Percentiles rank a stretch among this genome's conserved stretches.
Conservation (phyloP, 345 rosid species). For the Eucalyptus melliodora region DNA sequence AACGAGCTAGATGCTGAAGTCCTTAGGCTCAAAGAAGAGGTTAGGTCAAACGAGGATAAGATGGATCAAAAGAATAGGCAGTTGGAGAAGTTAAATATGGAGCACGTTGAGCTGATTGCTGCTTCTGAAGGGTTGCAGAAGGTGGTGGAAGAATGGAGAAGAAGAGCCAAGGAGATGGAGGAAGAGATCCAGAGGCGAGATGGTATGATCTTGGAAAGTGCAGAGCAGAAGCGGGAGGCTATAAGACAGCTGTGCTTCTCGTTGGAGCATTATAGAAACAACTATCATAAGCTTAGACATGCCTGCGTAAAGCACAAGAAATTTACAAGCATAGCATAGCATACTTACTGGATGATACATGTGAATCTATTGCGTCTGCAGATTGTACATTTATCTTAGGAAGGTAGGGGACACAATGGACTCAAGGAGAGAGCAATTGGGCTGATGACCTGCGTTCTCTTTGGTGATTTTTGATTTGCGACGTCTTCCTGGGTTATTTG, state of each 20-base stretch:
- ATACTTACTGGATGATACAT: neutral
- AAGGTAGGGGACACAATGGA: neutral
- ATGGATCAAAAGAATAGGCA: conserved; percentile 35
- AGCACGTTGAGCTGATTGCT: conserved; percentile 28
- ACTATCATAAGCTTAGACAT: conserved; percentile 30
- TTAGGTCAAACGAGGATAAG: conserved; percentile 15
- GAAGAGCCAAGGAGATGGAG: conserved; percentile 23
- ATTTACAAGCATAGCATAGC: neutral
- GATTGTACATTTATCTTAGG: neutral
- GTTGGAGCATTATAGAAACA: conserved; percentile 46
- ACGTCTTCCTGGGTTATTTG: neutral
- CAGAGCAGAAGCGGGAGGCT: conserved; percentile 64
- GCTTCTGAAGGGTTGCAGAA: conserved; percentile 9
- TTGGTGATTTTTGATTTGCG: neutral
- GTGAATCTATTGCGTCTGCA: neutral
- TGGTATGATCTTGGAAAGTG: conserved; percentile 26
- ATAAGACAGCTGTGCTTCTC: conserved; percentile 66
- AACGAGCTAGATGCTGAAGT: conserved; percentile 15
- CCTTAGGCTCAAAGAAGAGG: conserved; percentile 15
- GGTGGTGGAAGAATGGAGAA: conserved; percentile 14
- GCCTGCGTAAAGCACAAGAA: conserved; percentile 19
- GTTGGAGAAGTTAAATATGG: conserved; percentile 27
- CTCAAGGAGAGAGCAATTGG: neutral
- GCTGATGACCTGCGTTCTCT: neutral
- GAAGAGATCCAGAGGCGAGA: conserved; percentile 39